Evolutionary conservation across 331 rosid genomes (phyloP), one percentile per base, ranked within the genome.

Genomic region (Acacia concinna): DNA sequence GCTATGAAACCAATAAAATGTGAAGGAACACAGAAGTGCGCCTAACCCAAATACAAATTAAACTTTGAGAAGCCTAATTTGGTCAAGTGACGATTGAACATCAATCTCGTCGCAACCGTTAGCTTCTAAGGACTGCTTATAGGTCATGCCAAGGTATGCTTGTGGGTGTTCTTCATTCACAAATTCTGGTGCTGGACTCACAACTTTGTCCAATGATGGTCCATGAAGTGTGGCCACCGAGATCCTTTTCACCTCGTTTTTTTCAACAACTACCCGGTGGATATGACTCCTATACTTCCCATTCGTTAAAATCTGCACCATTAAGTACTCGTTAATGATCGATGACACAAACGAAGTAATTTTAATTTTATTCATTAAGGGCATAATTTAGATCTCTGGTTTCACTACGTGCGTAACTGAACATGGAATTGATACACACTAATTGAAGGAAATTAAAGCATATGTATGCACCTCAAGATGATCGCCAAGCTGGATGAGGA

Each of bases 401-500:
- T 20, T 52, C 14, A 37, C 2, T 37, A n/a, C n/a, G n/a, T n/a
- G n/a, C n/a, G n/a, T n/a, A 37, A 37, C 7, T 35, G 46, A 0
- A 11, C 3, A 41, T 41, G 46, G 46, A n/a, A n/a, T 41, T 10
- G 46, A 41, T 41, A 41, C 31, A 41, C 31, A 23, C 63, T 21
- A 23, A 8, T 23, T 56, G 31, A 23, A 56, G 63, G 15, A 23
- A 23, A 21, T 21, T 57, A 25, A 25, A 57, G 64, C 56, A 49
- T 18, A 49, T 49, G 5, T 1, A 25, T 28, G 67, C n/a, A 86
- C 89, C 92, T 88, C 92, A 52, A 88, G 88, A 44, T 88, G 92
- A 69, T 90, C 94, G 12, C 87, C 91, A 63, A 90, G 82, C 8
- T 88, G 86, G 8, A 90, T 81, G 73, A 90, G 90, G 72, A 90